Percentiles rank a stretch among this genome's conserved stretches.
Evolutionary conservation across 2,329 filamentous ascomycete species (phyloP).

Genomic region (Penicillium crustosum): DNA sequence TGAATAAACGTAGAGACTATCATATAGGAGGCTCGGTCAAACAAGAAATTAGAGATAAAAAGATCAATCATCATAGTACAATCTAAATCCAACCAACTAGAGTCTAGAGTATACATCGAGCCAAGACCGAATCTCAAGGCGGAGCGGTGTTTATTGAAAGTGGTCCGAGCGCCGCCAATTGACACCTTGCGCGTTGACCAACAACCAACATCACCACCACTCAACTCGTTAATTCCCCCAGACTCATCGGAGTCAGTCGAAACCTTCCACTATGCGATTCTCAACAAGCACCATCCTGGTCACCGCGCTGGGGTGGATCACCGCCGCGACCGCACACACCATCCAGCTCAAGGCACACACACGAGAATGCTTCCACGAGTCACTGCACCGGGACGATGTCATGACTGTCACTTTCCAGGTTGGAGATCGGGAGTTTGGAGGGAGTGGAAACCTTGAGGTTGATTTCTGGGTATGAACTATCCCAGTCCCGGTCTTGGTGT

Average conservation of each 20-base stretch:
- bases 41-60: neutral
- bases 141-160: slow-evolving; percentile 19
- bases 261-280: slow-evolving; percentile 42
- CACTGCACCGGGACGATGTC: slow-evolving; percentile 86
- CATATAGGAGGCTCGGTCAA: rapidly evolving
- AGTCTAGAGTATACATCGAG: neutral
- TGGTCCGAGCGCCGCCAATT: slow-evolving; percentile 41
- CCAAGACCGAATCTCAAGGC: slow-evolving; percentile 2
- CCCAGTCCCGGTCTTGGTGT: slow-evolving; percentile 3
- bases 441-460: slow-evolving; percentile 89
- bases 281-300: slow-evolving; percentile 44
- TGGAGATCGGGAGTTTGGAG: slow-evolving; percentile 92
- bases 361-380: slow-evolving; percentile 96
- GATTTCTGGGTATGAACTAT: slow-evolving; percentile 84
- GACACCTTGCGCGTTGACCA: slow-evolving; percentile 38
- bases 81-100: too few species aligned
- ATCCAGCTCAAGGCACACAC: slow-evolving; percentile 92
- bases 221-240: slow-evolving; percentile 6
- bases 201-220: slow-evolving; percentile 9
- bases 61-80: neutral
- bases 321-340: slow-evolving; percentile 77
- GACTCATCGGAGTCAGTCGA: neutral
- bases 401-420: slow-evolving; percentile 99
- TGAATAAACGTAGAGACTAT: neutral
- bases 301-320: slow-evolving; percentile 57